These are phyloP conservation scores for Hamigera avellanea DNA, from an alignment of 495 filamentous ascomycete species.

Conservation along the genomic window DNA sequence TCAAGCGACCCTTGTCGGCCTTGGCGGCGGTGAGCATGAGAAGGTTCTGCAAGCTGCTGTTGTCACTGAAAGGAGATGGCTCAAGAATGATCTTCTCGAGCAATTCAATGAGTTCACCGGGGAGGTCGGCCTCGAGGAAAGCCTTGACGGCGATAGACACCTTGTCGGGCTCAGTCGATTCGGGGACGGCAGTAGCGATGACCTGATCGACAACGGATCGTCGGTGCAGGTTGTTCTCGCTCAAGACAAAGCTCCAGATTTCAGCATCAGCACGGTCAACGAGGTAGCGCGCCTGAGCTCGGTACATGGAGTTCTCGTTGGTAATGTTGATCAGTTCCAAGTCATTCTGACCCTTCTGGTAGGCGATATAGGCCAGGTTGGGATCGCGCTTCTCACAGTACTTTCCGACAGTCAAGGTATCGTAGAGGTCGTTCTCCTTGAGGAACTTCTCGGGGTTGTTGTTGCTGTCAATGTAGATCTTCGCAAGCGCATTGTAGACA, in stretches of 20 bases:
- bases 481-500: slow-evolving; percentile 95
- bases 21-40: slow-evolving; percentile 96
- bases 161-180: slow-evolving; percentile 87
- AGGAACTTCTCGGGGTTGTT: slow-evolving; percentile 98
- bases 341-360: slow-evolving; percentile 94
- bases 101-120: slow-evolving; percentile 89
- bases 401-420: slow-evolving; percentile 84
- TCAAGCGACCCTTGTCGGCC: slow-evolving; percentile 87
- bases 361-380: slow-evolving; percentile 91
- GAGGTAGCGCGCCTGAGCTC: slow-evolving; percentile 89
- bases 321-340: slow-evolving; percentile 95
- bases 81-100: slow-evolving; percentile 99
- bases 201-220: slow-evolving; percentile 93
- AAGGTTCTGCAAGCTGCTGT: slow-evolving; percentile 89
- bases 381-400: slow-evolving; percentile 99
- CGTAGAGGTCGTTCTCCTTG: slow-evolving; percentile 96
- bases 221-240: slow-evolving; percentile 87
- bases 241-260: slow-evolving; percentile 91
- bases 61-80: slow-evolving; percentile 94
- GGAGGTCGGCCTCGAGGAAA: slow-evolving; percentile 82
- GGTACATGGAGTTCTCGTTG: slow-evolving; percentile 99
- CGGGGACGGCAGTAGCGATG: slow-evolving; percentile 90
- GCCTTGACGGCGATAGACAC: slow-evolving; percentile 90
- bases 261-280: slow-evolving; percentile 81
- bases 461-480: slow-evolving; percentile 99